Conservation (phyloP, 2,329 filamentous ascomycete genomes). For the Fusarium duplospermum region DNA sequence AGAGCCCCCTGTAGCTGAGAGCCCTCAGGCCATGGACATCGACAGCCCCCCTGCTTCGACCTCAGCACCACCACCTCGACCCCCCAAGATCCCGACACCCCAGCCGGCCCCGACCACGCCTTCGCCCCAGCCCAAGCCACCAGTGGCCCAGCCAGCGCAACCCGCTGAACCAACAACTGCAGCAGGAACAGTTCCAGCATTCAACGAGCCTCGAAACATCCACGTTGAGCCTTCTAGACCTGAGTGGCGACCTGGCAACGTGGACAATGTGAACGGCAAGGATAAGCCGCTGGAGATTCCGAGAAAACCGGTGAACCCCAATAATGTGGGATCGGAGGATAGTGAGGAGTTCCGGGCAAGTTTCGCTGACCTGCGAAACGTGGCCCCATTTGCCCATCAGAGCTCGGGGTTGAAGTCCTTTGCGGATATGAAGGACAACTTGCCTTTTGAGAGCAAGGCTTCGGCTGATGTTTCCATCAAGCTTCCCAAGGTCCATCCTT, state of each 20-base stretch:
- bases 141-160: constrained; percentile 5
- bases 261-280: constrained; percentile 43
- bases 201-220: constrained; percentile 60
- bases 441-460: constrained; percentile 68
- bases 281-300: constrained; percentile 33
- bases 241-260: constrained; percentile 68
- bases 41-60: constrained; percentile 60
- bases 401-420: constrained; percentile 64
- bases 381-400: constrained; percentile 64
- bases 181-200: background rate
- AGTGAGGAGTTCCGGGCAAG: constrained; percentile 65
- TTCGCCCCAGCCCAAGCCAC: constrained; percentile 21
- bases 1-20: constrained; percentile 50
- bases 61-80: constrained; percentile 32
- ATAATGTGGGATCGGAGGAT: constrained; percentile 64
- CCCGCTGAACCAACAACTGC: background rate
- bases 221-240: constrained; percentile 68
- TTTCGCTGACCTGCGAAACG: constrained; percentile 67
- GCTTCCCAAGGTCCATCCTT: constrained; percentile 47
- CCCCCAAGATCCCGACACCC: constrained; percentile 30
- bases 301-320: constrained; percentile 46
- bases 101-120: constrained; percentile 16
- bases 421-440: constrained; percentile 64
- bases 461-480: constrained; percentile 56
- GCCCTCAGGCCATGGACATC: constrained; percentile 74